A percentile compares a stretch with the other conserved stretches of the same genome.
Conservation (phyloP, 768 basidiomycete genomes). For the Austroboletus eburneus region DNA sequence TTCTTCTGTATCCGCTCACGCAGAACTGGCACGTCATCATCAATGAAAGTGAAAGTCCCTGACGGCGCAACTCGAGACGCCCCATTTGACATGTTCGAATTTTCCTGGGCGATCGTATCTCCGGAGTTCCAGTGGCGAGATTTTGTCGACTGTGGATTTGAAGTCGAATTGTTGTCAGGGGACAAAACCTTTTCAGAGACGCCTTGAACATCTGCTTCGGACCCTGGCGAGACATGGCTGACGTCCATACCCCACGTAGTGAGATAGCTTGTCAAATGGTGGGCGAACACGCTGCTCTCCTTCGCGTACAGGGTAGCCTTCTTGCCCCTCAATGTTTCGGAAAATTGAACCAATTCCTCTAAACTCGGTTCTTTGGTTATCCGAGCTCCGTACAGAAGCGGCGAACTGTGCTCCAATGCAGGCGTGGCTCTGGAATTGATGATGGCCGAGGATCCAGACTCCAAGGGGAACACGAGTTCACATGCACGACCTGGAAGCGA, state of each 20-base stretch:
- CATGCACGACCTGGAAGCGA: conserved; percentile 50
- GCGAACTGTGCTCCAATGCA: conserved; percentile 44
- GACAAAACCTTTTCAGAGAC: conserved; percentile 13
- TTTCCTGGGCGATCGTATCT: conserved; percentile 21
- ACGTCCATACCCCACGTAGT: conserved; percentile 96
- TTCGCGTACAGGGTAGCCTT: conserved; percentile 82
- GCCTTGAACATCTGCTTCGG: conserved; percentile 41
- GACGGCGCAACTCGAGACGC: conserved; percentile 23
- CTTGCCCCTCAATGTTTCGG: conserved; percentile 78
- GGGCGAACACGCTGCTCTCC: conserved; percentile 85
- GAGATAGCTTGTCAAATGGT: conserved; percentile 88
- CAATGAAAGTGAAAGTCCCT: conserved; percentile 80
- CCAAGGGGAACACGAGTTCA: conserved; percentile 62
- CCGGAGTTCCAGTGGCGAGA: conserved; percentile 19
- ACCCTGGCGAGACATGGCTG: conserved; percentile 66
- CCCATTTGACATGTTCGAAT: conserved; percentile 16
- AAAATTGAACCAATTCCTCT: conserved; percentile 73
- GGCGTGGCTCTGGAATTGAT: conserved; percentile 38
- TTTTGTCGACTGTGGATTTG: conserved; percentile 11
- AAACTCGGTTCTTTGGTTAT: conserved; percentile 71
- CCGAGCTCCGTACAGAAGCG: conserved; percentile 45
- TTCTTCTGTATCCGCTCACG: conserved; percentile 69
- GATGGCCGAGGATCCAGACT: conserved; percentile 49
- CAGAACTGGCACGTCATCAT: conserved; percentile 84
- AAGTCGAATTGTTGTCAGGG: conserved; percentile 4